Base-by-base conservation (phyloP, 805 yeast genomes). In the Phaffomyces opuntiae region DNA sequence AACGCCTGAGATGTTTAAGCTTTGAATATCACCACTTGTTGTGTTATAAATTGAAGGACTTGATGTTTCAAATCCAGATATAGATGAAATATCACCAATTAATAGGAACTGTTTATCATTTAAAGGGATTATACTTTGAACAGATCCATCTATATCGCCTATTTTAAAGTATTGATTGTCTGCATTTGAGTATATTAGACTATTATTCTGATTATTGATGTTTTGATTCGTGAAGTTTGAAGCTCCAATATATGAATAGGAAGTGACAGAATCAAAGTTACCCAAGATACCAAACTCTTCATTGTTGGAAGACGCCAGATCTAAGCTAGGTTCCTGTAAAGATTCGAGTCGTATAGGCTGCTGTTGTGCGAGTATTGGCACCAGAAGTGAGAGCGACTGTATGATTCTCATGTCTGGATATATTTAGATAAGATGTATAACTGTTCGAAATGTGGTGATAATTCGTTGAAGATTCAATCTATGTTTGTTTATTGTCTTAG, bases 1-100 rank as follows among this genome's bases (percentile, higher is more conserved):
- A 3, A 83, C 70, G 1, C 80, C 81, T 4, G 41, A 25, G 0
- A 55, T 37, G 9, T 61, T 39, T 1, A 51, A 21, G 12, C 54
- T 38, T 12, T 43, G 42, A 40, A 61, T 53, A 1, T 59, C 46
- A 7, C 61, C 48, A 7, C 51, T 55, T 1, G 72, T 50, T 2
- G 59, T 39, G 47, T 70, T 68, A 53, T 59, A 63, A 1, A 66
- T 40, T 2, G 65, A 43, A 32, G 70, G 73, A 1, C 59, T 58
- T 7, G 59, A 50, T 14, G 63, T 49, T n/a, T 55, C 42, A 19
- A 43, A 43, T 5, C 53, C 54, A 0, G 54, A 56, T 40, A 57
- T 59, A 26, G 49, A 43, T 13, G 44, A 32, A 45, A 38, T 69
- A 38, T 31, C 47, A 8, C 42, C 74, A 64, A 43, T 55, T 19